Evolutionary conservation across 176 grass and related monocot species (phyloP).

Genomic region (Microstegium vimineum): DNA sequence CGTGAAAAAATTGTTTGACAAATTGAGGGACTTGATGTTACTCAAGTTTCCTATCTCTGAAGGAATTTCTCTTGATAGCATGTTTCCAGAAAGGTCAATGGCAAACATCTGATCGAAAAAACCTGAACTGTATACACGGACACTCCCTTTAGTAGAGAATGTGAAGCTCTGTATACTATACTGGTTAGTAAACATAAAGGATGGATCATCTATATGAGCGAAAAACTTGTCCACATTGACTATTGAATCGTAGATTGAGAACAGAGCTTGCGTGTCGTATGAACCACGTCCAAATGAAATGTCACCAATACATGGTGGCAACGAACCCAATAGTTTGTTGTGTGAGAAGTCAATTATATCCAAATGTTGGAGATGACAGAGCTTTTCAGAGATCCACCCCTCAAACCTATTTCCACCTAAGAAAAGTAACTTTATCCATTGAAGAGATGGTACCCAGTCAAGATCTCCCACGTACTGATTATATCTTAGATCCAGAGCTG

Average conservation of each 20-base stretch:
- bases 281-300: background rate
- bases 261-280: background rate
- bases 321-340: slow-evolving; percentile 3
- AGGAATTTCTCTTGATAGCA: slow-evolving; percentile 10
- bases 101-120: background rate
- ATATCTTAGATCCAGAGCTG: background rate
- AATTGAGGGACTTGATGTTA: slow-evolving; percentile 2
- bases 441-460: background rate
- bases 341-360: slow-evolving; percentile 28
- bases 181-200: background rate
- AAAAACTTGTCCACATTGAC: background rate
- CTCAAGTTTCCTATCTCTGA: slow-evolving; percentile 13
- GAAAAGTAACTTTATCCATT: background rate
- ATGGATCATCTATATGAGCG: background rate
- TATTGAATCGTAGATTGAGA: background rate
- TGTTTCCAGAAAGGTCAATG: slow-evolving; percentile 28
- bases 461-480: slow-evolving; percentile 22
- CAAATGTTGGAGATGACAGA: slow-evolving; percentile 15
- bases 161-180: background rate
- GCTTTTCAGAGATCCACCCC: background rate
- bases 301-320: slow-evolving; percentile 33
- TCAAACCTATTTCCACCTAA: slow-evolving; percentile 20
- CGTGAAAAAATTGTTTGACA: slow-evolving; percentile 22
- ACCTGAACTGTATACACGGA: background rate
- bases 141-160: slow-evolving; percentile 11